phyloP scores from a whole-genome alignment of 305 asterid genomes.

The Plantago rigida region DNA sequence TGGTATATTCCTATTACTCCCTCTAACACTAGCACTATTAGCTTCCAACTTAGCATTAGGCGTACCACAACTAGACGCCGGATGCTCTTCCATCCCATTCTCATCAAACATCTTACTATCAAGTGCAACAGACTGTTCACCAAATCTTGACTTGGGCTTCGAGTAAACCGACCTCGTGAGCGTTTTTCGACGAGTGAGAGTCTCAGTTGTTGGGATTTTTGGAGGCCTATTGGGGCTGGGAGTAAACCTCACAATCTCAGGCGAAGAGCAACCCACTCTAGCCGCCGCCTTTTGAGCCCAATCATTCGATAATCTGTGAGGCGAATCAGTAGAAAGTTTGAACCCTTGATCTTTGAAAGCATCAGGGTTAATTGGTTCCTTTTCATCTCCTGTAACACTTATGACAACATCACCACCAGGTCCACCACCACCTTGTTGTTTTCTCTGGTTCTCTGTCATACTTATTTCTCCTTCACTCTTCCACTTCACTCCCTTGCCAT shows the following conservation, averaged over 20 bases:
- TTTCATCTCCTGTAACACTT: slow-evolving; percentile 39
- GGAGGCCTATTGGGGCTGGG: slow-evolving; percentile 54
- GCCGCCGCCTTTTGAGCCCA: slow-evolving; percentile 25
- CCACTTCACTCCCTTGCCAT: slow-evolving; percentile 32
- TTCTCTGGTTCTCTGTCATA: slow-evolving; percentile 37
- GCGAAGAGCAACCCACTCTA: slow-evolving; percentile 34
- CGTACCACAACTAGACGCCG: slow-evolving; percentile 33
- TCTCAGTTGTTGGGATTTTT: slow-evolving; percentile 39
- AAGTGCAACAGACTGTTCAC: slow-evolving; percentile 46
- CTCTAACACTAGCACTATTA: slow-evolving; percentile 6
- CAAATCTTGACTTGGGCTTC: slow-evolving; percentile 75
- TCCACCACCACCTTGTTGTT: background rate
- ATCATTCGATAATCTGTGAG: slow-evolving; percentile 30
- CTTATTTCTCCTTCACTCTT: slow-evolving; percentile 33
- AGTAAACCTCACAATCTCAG: slow-evolving; percentile 33
- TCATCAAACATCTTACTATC: slow-evolving; percentile 37
- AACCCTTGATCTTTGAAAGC: slow-evolving; percentile 28
- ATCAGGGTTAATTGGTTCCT: slow-evolving; percentile 28
- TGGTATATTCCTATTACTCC: slow-evolving; percentile 23
- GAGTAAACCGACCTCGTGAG: slow-evolving; percentile 45
- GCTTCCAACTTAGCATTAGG: slow-evolving; percentile 33
- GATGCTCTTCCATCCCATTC: slow-evolving; percentile 26
- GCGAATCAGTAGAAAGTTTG: slow-evolving; percentile 29
- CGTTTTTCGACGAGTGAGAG: slow-evolving; percentile 43
- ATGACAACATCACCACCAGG: slow-evolving; percentile 41